Base-by-base conservation (phyloP, 2,329 filamentous ascomycete species). In the Aspergillus brunneoviolaceus region DNA sequence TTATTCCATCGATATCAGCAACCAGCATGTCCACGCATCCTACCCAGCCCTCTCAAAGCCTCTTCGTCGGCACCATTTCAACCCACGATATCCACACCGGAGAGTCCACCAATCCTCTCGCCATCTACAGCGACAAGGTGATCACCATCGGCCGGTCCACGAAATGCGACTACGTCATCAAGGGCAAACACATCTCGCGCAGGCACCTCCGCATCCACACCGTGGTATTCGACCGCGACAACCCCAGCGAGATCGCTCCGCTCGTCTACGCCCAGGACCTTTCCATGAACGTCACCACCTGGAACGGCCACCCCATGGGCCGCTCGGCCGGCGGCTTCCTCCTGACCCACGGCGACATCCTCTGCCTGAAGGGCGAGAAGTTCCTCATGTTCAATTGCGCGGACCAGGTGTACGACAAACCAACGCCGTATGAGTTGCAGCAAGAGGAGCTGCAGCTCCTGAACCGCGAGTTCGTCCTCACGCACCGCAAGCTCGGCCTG, bases 261-360 rank as follows among this genome's bases (percentile, higher is more conserved):
- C 67, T 81, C 23, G 74, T 81, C 5, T 81, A 80, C 58, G 77
- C 74, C 3, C 70, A 79, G 60, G 76, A 80, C 63, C 49, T 78
- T 1, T 81, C 79, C 2, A 65, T 64, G 25, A 78, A 80, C 58
- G 78, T 78, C 4, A 75, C 72, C 0, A 65, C 63, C 23, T 80
- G 77, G 76, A 79, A 79, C 58, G 72, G 67, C 1, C 68, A 69
- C 29, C 60, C 63, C 12, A 76, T 79, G 39, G 60, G 71, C 69
- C 56, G 69, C 65, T 0, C 71, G 69, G 48, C 70, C 7, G 27
- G 70, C 5, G 72, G 70, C 23, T 74, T 75, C 42, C 70, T 80
- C 2, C 65, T 80, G 2, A 73, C 73, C 51, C 65, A 78, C 60
- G 74, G 72, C 5, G 78, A 81, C 63, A 67, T 72, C 14, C 61